Evolutionary conservation across 1,284 basidiomycete species (phyloP).

Genomic region (Butyriboletus appendiculatus): DNA sequence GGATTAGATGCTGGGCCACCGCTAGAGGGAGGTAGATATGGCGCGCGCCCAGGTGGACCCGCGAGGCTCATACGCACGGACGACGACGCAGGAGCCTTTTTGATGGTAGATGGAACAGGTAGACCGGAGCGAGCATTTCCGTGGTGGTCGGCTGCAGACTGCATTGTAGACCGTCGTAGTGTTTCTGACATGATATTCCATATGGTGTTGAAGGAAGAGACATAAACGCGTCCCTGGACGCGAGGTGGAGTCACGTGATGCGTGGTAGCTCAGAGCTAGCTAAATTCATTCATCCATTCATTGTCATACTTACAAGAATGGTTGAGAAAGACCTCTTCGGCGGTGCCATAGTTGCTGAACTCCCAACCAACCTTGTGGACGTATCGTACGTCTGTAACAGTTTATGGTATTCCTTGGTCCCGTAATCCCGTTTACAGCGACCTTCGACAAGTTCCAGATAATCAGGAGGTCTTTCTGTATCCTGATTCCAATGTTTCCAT

Average conservation of each 20-base stretch:
- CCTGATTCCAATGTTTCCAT: constrained; percentile 67
- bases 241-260: constrained; percentile 21
- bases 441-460: constrained; percentile 94
- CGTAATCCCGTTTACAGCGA: constrained; percentile 49
- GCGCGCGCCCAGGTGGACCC: constrained; percentile 61
- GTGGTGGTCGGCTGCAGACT: constrained; percentile 51
- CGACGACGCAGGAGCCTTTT: constrained; percentile 47
- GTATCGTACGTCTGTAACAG: constrained; percentile 69
- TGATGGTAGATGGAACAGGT: constrained; percentile 62
- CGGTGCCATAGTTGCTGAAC: constrained; percentile 75
- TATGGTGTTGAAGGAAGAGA: neutral
- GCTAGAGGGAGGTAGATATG: constrained; percentile 47
- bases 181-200: constrained; percentile 20
- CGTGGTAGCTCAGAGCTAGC: too few relatives aligned
- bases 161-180: constrained; percentile 50
- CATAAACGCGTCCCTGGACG: constrained; percentile 2
- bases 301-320: constrained; percentile 7
- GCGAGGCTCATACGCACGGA: constrained; percentile 66
- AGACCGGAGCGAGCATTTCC: constrained; percentile 55
- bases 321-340: constrained; percentile 52
- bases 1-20: constrained; percentile 49
- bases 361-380: constrained; percentile 71
- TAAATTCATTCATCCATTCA: too few relatives aligned
- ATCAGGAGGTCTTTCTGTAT: constrained; percentile 91
- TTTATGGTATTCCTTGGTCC: neutral